phyloP scores from a whole-genome alignment of 805 yeast species.

The Ogataea chonburiensis region DNA sequence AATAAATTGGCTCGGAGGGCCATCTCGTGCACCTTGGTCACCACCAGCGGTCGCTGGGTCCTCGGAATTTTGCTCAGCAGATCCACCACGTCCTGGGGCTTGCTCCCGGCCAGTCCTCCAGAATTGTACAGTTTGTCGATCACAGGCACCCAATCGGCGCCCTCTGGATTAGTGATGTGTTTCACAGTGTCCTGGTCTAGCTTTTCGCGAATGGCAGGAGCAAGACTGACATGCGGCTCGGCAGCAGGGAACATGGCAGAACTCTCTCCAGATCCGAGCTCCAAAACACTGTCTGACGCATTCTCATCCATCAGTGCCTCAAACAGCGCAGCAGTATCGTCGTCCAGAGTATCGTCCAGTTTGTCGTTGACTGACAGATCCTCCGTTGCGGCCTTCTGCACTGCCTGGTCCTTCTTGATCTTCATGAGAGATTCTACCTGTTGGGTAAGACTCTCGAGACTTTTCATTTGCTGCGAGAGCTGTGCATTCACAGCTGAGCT shows the following conservation, averaged over 20 bases:
- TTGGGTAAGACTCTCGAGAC: slow-evolving; percentile 34
- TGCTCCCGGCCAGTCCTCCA: slow-evolving; percentile 36
- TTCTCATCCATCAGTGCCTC: slow-evolving; percentile 24
- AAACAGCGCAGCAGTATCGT: slow-evolving; percentile 31
- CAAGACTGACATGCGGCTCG: slow-evolving; percentile 33
- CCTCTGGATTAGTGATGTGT: slow-evolving; percentile 38
- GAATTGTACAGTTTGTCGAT: slow-evolving; percentile 36
- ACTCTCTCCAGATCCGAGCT: background rate
- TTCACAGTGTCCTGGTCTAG: slow-evolving; percentile 40
- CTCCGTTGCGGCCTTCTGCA: slow-evolving; percentile 16
- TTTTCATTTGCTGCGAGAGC: slow-evolving; percentile 19
- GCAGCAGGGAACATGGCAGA: slow-evolving; percentile 26
- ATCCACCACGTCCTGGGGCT: slow-evolving; percentile 35
- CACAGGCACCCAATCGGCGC: slow-evolving; percentile 49
- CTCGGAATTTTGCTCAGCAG: slow-evolving; percentile 44
- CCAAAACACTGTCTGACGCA: slow-evolving; percentile 9
- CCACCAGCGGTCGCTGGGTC: slow-evolving; percentile 33
- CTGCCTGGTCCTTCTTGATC: slow-evolving; percentile 20
- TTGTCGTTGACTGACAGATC: slow-evolving; percentile 25
- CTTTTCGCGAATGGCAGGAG: slow-evolving; percentile 36
- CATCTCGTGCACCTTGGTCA: slow-evolving; percentile 39
- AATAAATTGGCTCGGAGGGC: slow-evolving; percentile 35
- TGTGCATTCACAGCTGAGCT: background rate
- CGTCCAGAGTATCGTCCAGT: slow-evolving; percentile 20
- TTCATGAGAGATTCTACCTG: slow-evolving; percentile 25